These are phyloP conservation scores for Talaromyces sp. DNA, from an alignment of 2,329 filamentous ascomycete genomes.

Conservation along the genomic window DNA sequence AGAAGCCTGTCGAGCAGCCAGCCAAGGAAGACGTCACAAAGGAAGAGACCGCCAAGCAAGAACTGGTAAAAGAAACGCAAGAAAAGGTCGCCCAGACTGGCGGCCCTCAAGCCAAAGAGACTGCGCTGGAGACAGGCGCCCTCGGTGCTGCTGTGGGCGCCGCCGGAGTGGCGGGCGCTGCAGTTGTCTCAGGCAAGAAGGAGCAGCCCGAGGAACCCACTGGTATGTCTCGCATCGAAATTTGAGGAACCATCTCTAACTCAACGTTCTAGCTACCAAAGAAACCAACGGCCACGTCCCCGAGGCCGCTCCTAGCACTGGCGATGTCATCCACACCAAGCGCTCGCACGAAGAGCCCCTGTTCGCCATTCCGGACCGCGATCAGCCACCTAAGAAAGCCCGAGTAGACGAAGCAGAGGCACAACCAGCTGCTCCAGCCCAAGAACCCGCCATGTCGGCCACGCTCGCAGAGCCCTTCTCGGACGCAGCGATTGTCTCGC, in stretches of 20 bases:
- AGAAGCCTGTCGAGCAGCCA: not conserved
- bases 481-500: not conserved
- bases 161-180: not conserved
- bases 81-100: not conserved
- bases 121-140: not conserved
- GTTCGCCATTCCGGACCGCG: conserved; percentile 24
- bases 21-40: not conserved
- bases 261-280: not conserved
- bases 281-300: not conserved
- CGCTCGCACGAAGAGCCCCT: conserved; percentile 31
- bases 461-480: not conserved
- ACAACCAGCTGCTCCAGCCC: not conserved
- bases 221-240: not conserved
- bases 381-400: conserved; percentile 30
- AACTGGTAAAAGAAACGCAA: not conserved
- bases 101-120: not conserved
- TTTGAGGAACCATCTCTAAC: not conserved
- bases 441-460: not conserved
- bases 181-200: not conserved
- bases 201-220: not conserved
- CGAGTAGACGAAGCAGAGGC: conserved; percentile 24
- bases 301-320: conserved; percentile 11
- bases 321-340: conserved; percentile 20
- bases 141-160: not conserved
- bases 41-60: not conserved